phyloP scores from a whole-genome alignment of 1,284 basidiomycete species.

The Trametes pubescens region DNA sequence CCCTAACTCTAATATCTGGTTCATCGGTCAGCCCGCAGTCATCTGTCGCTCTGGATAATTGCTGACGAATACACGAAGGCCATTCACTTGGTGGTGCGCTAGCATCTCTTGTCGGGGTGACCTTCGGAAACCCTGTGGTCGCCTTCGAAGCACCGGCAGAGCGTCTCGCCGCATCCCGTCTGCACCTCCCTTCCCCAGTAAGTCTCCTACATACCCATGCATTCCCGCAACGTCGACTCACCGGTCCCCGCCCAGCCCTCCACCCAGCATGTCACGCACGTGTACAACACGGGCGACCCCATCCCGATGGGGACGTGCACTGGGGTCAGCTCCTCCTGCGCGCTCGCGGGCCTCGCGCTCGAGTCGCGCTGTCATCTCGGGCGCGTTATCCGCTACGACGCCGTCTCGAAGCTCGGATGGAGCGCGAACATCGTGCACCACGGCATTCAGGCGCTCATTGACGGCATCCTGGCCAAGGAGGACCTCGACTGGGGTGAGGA shows the following conservation, averaged over 20 bases:
- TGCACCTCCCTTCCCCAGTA: slow-evolving; percentile 89
- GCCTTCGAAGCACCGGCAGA: slow-evolving; percentile 95
- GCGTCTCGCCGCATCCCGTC: slow-evolving; percentile 81
- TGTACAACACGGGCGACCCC: slow-evolving; percentile 90
- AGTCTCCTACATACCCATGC: slow-evolving; percentile 34
- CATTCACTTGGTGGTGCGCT: slow-evolving; percentile 90
- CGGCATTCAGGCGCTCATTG: slow-evolving; percentile 80
- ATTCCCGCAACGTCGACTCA: not conserved
- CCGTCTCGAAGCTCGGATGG: slow-evolving; percentile 88
- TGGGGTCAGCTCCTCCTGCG: slow-evolving; percentile 75
- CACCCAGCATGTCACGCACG: slow-evolving; percentile 78
- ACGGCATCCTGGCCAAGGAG: slow-evolving; percentile 70
- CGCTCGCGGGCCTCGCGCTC: slow-evolving; percentile 79
- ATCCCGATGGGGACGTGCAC: slow-evolving; percentile 86
- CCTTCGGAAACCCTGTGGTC: slow-evolving; percentile 91
- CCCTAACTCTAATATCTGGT: slow-evolving; percentile 92
- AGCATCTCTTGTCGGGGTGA: slow-evolving; percentile 84
- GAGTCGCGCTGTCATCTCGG: slow-evolving; percentile 81
- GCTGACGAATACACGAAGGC: slow-evolving; percentile 41
- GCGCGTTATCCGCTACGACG: slow-evolving; percentile 82
- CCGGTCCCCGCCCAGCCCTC: slow-evolving; percentile 59
- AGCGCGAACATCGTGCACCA: slow-evolving; percentile 84
- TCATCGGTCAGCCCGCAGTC: slow-evolving; percentile 57
- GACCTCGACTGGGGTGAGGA: slow-evolving; percentile 59
- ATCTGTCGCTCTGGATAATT: not conserved